Percentiles rank a stretch among this genome's conserved stretches.
Evolutionary conservation across 176 grass and related monocot species (phyloP).

Genomic region (Musa itinerans): DNA sequence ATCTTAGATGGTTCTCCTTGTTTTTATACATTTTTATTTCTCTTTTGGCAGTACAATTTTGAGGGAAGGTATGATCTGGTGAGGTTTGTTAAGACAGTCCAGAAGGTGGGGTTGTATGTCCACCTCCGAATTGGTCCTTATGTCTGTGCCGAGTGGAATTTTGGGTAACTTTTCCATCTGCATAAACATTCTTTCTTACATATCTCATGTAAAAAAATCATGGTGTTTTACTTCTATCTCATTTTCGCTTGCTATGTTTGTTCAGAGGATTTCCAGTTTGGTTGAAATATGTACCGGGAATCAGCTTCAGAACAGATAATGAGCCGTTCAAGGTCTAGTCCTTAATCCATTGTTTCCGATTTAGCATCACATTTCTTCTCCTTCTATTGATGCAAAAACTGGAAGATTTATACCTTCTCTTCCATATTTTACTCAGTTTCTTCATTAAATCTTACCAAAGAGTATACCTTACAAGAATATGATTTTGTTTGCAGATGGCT

Average conservation of each 20-base stretch:
- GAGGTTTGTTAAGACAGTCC: conserved; percentile 80
- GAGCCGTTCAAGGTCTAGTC: conserved; percentile 78
- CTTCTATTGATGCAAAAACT: no score
- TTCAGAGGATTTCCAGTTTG: conserved; percentile 94
- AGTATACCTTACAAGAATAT: background rate
- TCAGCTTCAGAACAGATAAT: conserved; percentile 97
- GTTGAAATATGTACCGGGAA: conserved; percentile 95
- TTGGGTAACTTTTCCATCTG: conserved; percentile 47
- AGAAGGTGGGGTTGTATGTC: conserved; percentile 76
- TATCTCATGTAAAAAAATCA: conserved; percentile 6
- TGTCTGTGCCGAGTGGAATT: conserved; percentile 99
- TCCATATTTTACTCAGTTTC: background rate
- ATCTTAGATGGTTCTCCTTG: conserved; percentile 14
- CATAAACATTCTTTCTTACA: no score
- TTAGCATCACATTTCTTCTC: background rate
- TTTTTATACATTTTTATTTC: conserved; percentile 24
- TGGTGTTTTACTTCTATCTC: conserved; percentile 3
- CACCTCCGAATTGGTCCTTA: conserved; percentile 96
- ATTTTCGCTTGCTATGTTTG: conserved; percentile 7
- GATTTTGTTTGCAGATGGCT: conserved; percentile 45
- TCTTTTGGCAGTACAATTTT: conserved; percentile 67
- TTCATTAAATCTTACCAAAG: background rate
- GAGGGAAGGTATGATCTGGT: conserved; percentile 94
- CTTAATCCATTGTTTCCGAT: background rate
- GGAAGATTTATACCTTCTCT: background rate